Evolutionary conservation across 768 basidiomycete genomes (phyloP).

Genomic region (Boletus edulis): DNA sequence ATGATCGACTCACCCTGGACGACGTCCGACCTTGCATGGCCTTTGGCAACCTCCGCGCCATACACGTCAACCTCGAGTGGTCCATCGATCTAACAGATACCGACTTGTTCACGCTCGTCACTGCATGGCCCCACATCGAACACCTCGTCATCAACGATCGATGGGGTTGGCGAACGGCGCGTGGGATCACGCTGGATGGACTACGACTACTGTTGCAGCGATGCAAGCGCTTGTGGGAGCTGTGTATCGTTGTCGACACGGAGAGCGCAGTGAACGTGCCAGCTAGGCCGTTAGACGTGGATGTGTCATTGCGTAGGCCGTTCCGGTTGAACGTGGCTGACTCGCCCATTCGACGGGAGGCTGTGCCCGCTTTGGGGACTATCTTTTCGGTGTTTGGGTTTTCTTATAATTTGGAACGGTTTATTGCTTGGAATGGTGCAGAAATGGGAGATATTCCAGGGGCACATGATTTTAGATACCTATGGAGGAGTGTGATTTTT

Average conservation of each 20-base stretch:
- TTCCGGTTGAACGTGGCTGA: slow-evolving; percentile 1
- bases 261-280: not conserved
- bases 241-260: slow-evolving; percentile 7
- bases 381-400: not conserved
- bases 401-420: not conserved
- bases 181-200: slow-evolving; percentile 1
- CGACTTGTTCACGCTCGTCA: slow-evolving; percentile 5
- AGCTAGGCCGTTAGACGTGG: not conserved
- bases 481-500: not conserved
- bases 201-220: not conserved
- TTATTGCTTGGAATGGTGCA: not conserved
- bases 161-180: slow-evolving; percentile 4
- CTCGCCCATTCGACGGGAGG: not conserved
- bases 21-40: not conserved
- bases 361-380: not conserved
- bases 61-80: slow-evolving; percentile 5
- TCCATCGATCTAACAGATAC: not conserved
- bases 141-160: slow-evolving; percentile 7
- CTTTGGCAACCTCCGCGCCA: not conserved
- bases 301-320: not conserved
- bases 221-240: not conserved
- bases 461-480: not conserved
- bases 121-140: slow-evolving; percentile 7
- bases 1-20: not conserved
- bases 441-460: not conserved